phyloP scores from a whole-genome alignment of 345 rosid species.

The Hibiscus tridactylites region DNA sequence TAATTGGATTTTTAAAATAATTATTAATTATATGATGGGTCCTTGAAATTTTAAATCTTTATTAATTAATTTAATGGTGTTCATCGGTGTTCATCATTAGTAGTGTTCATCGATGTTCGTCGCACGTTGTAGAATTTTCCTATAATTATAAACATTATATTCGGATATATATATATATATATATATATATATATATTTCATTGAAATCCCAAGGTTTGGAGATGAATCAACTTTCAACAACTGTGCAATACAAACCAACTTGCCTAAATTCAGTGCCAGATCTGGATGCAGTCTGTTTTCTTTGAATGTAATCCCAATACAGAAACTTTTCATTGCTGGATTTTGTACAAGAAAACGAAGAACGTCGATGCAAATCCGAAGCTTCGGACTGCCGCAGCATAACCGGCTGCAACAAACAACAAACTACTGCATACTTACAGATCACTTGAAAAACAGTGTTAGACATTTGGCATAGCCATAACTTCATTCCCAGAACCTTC shows the following conservation, averaged over 20 bases:
- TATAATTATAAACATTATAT: background rate
- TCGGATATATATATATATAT: no score
- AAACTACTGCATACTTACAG: background rate
- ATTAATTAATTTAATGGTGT: no score
- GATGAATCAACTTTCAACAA: background rate
- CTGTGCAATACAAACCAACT: background rate
- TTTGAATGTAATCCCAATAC: background rate
- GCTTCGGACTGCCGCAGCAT: background rate
- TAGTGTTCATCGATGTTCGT: no score
- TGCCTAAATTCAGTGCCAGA: background rate
- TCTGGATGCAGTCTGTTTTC: background rate
- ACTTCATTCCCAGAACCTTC: background rate
- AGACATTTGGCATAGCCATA: background rate
- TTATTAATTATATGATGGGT: no score
- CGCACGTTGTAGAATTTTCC: no score
- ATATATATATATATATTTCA: background rate
- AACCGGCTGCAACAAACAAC: conserved; percentile 5
- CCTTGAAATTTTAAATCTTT: no score
- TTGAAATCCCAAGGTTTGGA: background rate
- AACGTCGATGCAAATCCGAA: background rate
- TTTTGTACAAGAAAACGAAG: background rate
- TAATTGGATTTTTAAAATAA: no score
- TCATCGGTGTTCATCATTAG: no score
- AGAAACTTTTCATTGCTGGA: background rate
- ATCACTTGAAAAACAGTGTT: background rate